Base-by-base conservation (phyloP, 2,329 filamentous ascomycete genomes). In the Ophiostoma triangulosporum region DNA sequence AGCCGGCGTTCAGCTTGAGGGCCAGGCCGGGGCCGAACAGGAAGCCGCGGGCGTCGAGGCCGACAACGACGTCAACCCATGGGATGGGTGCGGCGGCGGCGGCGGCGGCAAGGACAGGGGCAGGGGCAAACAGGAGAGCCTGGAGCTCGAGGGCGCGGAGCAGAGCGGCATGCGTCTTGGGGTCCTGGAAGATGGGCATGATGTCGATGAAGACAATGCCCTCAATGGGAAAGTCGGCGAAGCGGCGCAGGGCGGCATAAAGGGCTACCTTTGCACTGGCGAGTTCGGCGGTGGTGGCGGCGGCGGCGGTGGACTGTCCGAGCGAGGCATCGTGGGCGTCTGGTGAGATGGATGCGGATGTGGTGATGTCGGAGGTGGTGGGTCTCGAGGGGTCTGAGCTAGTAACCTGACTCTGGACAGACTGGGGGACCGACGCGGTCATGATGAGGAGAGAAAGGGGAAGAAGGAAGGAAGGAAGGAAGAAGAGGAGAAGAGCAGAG, bases 141-240 rank as follows among this genome's bases (percentile, higher is more conserved):
- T 95, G 84, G 58, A 96, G 76, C 70, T 95, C 86, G 61, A 97
- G 84, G 49, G 88, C 88, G 63, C 83, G 80, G 67, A 96, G 75
- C 56, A 98, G 83, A 54, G 81, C 77, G 55, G 78, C 75, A 72
- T 96, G 91, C 57, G 86, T 75, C 51, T 68, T 65, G 53, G 83
- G 81, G 65, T 88, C 78, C 67, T 87, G 82, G 75, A 98, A 97
- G 66, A 97, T 84, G 57, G 93, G 93, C 69, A 98, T 84, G 71
- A 98, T 97, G 68, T 98, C 93, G 73, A 96, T 88, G 71, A 98
- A 98, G 64, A 95, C 77, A 66, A 98, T 91, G 68, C 93, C 91
- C 46, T 86, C 83, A 60, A 85, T 83, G 56, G 91, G 91, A 73
- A 96, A 97, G 75, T 97, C 88, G 64, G 83, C 81, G 73, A 88